Conservation (phyloP, 1,284 basidiomycete genomes). For the Ceratobasidium sp. region DNA sequence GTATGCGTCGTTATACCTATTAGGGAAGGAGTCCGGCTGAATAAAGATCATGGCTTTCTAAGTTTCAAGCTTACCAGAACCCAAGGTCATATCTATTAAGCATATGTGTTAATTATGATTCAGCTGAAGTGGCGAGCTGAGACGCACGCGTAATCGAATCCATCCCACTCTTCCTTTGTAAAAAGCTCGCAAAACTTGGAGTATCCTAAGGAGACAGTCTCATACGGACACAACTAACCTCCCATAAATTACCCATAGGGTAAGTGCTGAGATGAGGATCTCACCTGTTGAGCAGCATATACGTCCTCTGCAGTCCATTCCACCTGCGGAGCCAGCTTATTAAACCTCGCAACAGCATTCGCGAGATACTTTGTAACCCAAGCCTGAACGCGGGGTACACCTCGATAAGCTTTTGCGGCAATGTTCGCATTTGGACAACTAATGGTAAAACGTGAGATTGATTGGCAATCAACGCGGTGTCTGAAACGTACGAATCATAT, state of each 20-base stretch:
- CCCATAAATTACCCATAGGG: neutral
- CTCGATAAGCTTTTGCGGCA: constrained; percentile 64
- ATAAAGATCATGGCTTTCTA: neutral
- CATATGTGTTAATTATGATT: neutral
- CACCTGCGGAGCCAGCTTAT: constrained; percentile 41
- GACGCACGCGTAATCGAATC: constrained; percentile 82
- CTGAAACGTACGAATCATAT: constrained; percentile 66
- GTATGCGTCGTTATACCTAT: constrained; percentile 79
- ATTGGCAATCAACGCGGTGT: neutral
- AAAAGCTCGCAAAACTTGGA: constrained; percentile 91
- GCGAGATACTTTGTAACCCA: constrained; percentile 52
- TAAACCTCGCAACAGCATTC: constrained; percentile 47
- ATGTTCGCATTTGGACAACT: constrained; percentile 72
- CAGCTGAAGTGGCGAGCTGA: neutral
- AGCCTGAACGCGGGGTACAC: constrained; percentile 63
- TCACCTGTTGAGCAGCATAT: constrained; percentile 29
- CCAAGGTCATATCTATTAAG: constrained; percentile 59
- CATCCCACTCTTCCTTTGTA: constrained; percentile 88
- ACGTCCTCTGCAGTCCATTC: constrained; percentile 39
- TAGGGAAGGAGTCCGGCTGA: constrained; percentile 48
- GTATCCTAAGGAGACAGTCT: constrained; percentile 91
- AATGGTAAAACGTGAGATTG: neutral
- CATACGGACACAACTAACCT: constrained; percentile 76
- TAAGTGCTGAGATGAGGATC: neutral
- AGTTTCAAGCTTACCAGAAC: constrained; percentile 55